Percentiles rank a stretch among this genome's conserved stretches.
Evolutionary conservation across 116 monocot species (phyloP).

Genomic region (Dioscorea cayenensis): DNA sequence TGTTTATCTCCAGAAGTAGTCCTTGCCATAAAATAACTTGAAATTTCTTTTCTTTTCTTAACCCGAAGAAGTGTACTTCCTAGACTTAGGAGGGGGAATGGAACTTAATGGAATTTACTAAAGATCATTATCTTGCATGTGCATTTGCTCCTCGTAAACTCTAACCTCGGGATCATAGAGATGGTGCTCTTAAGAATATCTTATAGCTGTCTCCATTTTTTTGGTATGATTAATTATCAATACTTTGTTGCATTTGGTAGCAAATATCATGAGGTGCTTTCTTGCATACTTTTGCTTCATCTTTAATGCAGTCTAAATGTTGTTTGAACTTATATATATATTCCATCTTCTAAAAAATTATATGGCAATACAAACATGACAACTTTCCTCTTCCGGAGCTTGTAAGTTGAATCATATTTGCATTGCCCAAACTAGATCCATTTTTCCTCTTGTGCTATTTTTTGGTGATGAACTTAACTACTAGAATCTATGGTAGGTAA

Average conservation of each 20-base stretch:
- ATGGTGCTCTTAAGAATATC: slow-evolving; percentile 39
- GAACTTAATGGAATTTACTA: too few species aligned
- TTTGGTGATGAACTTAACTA: too few species aligned
- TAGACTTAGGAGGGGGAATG: too few species aligned
- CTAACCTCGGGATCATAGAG: background rate
- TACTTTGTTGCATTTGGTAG: slow-evolving; percentile 70
- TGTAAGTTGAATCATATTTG: slow-evolving; percentile 57
- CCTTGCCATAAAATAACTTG: too few species aligned
- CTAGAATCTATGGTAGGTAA: slow-evolving; percentile 36
- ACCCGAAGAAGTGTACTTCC: too few species aligned
- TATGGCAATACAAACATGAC: slow-evolving; percentile 53
- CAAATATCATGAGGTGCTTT: slow-evolving; percentile 73
- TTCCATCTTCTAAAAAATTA: slow-evolving; percentile 88
- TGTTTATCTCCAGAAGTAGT: too few species aligned
- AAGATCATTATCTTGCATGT: too few species aligned
- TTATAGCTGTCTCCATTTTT: slow-evolving; percentile 42
- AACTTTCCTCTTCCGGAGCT: slow-evolving; percentile 68
- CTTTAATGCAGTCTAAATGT: slow-evolving; percentile 85
- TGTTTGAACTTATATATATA: slow-evolving; percentile 90
- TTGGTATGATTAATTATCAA: slow-evolving; percentile 37
- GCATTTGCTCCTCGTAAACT: too few species aligned
- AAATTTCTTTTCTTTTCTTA: too few species aligned
- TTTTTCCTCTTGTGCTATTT: too few species aligned
- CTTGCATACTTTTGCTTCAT: slow-evolving; percentile 87
- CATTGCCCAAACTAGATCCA: slow-evolving; percentile 97